A percentile compares a stretch with the other conserved stretches of the same genome.
Conservation (phyloP, 306 rosid genomes). For the Carpinus viminea region DNA sequence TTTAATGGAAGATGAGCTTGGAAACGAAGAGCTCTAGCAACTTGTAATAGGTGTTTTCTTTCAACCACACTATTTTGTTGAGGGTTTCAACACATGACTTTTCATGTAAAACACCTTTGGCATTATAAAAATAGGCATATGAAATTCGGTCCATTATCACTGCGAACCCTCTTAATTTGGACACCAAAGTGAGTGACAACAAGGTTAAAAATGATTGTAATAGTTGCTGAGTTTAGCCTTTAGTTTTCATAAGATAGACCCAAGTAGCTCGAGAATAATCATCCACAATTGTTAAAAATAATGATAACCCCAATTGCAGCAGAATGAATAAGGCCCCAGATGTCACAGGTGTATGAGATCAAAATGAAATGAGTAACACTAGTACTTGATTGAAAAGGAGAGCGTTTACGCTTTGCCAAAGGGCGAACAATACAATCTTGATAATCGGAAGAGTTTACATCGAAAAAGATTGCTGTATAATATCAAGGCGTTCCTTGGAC, state of each 20-base stretch:
- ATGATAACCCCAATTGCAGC: neutral
- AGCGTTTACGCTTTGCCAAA: neutral
- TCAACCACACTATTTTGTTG: too few relatives aligned
- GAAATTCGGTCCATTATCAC: neutral
- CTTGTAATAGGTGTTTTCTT: too few relatives aligned
- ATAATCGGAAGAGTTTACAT: too few relatives aligned
- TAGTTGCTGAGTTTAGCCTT: neutral
- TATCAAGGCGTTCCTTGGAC: neutral
- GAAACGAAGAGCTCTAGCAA: too few relatives aligned
- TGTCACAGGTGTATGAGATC: neutral
- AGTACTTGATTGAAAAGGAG: neutral
- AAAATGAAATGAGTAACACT: neutral
- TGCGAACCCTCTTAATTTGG: neutral
- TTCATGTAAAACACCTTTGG: neutral
- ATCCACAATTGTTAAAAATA: neutral
- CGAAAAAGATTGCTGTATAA: too few relatives aligned
- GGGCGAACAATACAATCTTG: neutral
- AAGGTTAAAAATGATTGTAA: neutral
- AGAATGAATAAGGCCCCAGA: neutral
- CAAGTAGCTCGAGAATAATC: neutral
- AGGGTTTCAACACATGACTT: too few relatives aligned
- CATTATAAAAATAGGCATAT: rapidly evolving
- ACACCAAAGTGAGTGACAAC: neutral
- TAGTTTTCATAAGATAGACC: neutral
- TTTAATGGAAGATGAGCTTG: too few relatives aligned